Percentiles rank a stretch among this genome's conserved stretches.
These are phyloP conservation scores for Arthromyces matolae DNA, from an alignment of 768 basidiomycete species.

Conservation along the genomic window DNA sequence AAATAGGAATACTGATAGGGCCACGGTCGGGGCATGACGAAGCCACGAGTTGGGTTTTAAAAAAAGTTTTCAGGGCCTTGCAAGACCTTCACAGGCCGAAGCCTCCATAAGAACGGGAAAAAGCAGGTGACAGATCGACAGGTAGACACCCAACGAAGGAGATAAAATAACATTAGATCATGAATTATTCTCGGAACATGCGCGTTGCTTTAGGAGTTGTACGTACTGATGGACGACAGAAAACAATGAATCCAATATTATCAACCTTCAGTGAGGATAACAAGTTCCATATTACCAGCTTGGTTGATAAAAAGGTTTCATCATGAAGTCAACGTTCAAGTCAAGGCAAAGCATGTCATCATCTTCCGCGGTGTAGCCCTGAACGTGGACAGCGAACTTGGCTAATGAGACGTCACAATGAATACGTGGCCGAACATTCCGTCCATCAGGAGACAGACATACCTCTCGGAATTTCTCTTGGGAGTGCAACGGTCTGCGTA, in stretches of 20 bases:
- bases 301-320: slow-evolving; percentile 31
- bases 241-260: too few relatives aligned
- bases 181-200: too few relatives aligned
- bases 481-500: slow-evolving; percentile 78
- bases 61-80: too few relatives aligned
- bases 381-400: slow-evolving; percentile 73
- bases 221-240: too few relatives aligned
- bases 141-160: not conserved
- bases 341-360: slow-evolving; percentile 78
- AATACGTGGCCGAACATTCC: too few relatives aligned
- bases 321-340: slow-evolving; percentile 76
- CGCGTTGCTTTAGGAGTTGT: too few relatives aligned
- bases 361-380: slow-evolving; percentile 68
- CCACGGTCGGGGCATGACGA: slow-evolving; percentile 11
- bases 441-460: too few relatives aligned
- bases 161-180: not conserved
- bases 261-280: too few relatives aligned
- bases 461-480: slow-evolving; percentile 89
- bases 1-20: slow-evolving; percentile 19
- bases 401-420: slow-evolving; percentile 62
- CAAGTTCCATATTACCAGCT: slow-evolving; percentile 27
- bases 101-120: too few relatives aligned
- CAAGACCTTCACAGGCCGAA: too few relatives aligned
- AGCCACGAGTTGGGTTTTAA: slow-evolving; percentile 1
- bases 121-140: too few relatives aligned